Percentiles rank a stretch among this genome's conserved stretches.
phyloP scores from a whole-genome alignment of 73 alveolate species.

The Paramecium bursaria region DNA sequence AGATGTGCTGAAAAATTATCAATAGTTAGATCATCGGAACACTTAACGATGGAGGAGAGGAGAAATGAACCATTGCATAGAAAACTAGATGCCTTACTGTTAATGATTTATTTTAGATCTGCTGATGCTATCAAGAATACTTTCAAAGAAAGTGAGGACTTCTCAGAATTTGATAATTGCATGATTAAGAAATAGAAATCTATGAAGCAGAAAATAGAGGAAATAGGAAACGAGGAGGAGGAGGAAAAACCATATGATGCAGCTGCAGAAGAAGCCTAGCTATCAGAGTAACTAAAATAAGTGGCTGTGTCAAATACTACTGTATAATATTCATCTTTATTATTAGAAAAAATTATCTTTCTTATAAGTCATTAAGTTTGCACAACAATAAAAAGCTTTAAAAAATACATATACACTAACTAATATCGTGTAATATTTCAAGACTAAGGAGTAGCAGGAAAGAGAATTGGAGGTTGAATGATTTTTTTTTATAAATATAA shows the following conservation, averaged over 20 bases:
- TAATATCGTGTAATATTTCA: conserved; percentile 36
- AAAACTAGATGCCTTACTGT: conserved; percentile 38
- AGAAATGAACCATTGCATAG: conserved; percentile 7
- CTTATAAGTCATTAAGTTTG: conserved; percentile 22
- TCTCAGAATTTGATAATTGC: conserved; percentile 55
- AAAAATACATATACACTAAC: conserved; percentile 41
- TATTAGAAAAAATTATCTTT: conserved; percentile 28
- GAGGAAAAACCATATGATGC: background rate
- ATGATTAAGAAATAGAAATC: conserved; percentile 7
- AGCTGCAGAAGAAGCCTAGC: conserved; percentile 7
- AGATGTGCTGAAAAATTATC: conserved; percentile 75
- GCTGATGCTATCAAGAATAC: conserved; percentile 22
- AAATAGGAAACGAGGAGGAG: conserved; percentile 42
- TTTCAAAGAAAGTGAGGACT: conserved; percentile 36
- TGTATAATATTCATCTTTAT: background rate
- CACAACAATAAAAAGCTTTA: background rate
- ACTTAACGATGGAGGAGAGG: conserved; percentile 46
- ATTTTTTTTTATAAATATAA: too few species aligned
- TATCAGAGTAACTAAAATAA: conserved; percentile 16
- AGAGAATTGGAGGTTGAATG: too few species aligned
- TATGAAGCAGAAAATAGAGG: background rate
- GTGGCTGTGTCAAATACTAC: background rate
- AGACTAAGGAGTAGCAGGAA: too few species aligned
- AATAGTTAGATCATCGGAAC: background rate
- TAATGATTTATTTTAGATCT: conserved; percentile 4